Base-by-base conservation (phyloP, 139 green algal genomes). In the Coelastrella sp. region DNA sequence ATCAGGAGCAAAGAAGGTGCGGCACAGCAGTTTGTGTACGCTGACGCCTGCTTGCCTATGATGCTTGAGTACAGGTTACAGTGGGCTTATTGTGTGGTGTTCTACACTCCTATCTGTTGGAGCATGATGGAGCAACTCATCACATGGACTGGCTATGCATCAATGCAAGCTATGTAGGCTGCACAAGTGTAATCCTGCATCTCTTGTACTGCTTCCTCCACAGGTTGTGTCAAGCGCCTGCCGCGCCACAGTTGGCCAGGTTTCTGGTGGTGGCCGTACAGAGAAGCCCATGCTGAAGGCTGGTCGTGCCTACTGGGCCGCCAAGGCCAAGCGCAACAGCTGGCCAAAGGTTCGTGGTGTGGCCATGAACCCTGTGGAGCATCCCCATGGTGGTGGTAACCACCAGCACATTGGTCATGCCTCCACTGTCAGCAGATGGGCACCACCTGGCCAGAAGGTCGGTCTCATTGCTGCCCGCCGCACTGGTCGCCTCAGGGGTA, bases 201-300 rank as follows among this genome's bases (percentile, higher is more conserved):
- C n/a, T n/a, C n/a, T n/a, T n/a, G n/a, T n/a, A n/a, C n/a, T 57
- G 45, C 15, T 57, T 57, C 0, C 45, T 57, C 15, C 45, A 2
- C 90, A 96, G 94, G 92, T 99, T 59, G 91, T 99, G 59, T 93
- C 96, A 69, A 95, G 86, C 86, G 87, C 87, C 3, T 99, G 96
- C 96, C 94, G 98, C 78, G 97, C 92, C 13, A 99, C 95, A 76
- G 89, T 99, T 15, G 98, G 98, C 81, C 97, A 99, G 92, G 96
- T 99, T 11, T 93, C 97, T 45, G 98, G 98, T 87, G 98, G 98
- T 87, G 98, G 98, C 59, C 95, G 98, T 67, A 99, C 96, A 21
- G 98, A 99, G 94, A 99, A 99, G 97, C 98, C 98, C 51, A 95
- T 99, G 96, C 93, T 99, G 38, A 99, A 99, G 96, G 98, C 97